Percentiles rank a stretch among this genome's conserved stretches.
These are phyloP conservation scores for Tuber melanosporum DNA, from an alignment of 495 filamentous ascomycete species.

Conservation along the genomic window DNA sequence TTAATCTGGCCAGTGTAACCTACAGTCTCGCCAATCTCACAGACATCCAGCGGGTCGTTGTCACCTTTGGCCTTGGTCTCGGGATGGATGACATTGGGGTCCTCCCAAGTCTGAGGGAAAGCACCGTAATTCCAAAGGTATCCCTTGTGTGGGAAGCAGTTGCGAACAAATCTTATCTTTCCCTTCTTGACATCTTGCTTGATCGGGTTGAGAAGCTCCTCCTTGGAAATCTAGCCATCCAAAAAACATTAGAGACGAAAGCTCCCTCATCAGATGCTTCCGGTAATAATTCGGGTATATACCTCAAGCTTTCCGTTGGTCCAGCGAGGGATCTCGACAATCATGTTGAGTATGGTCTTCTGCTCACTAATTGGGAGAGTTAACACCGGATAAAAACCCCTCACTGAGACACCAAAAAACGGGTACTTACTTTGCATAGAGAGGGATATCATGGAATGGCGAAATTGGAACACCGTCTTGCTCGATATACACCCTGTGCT, in stretches of 20 bases:
- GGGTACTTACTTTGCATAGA: constrained; percentile 68
- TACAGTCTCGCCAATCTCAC: constrained; percentile 98
- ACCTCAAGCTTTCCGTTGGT: constrained; percentile 99
- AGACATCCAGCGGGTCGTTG: constrained; percentile 98
- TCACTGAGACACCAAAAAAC: constrained; percentile 38
- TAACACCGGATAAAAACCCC: background rate
- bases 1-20: constrained; percentile 93
- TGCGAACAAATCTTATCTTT: constrained; percentile 94
- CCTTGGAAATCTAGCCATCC: constrained; percentile 69
- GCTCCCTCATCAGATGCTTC: constrained; percentile 4
- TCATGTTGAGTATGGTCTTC: constrained; percentile 95
- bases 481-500: constrained; percentile 96
- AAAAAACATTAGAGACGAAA: background rate
- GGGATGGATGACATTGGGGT: constrained; percentile 87
- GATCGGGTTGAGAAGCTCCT: constrained; percentile 93
- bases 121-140: constrained; percentile 99
- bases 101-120: constrained; percentile 99
- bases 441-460: constrained; percentile 96
- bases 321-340: constrained; percentile 98
- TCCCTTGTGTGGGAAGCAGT: constrained; percentile 99
- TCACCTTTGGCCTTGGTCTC: constrained; percentile 99
- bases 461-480: constrained; percentile 91
- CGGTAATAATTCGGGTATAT: constrained; percentile 36
- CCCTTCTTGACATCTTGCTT: constrained; percentile 88
- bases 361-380: constrained; percentile 45